Percentiles rank a stretch among this genome's conserved stretches.
These are phyloP conservation scores for Blastobotrys chiropterorum DNA, from an alignment of 805 yeast genomes.

Conservation along the genomic window DNA sequence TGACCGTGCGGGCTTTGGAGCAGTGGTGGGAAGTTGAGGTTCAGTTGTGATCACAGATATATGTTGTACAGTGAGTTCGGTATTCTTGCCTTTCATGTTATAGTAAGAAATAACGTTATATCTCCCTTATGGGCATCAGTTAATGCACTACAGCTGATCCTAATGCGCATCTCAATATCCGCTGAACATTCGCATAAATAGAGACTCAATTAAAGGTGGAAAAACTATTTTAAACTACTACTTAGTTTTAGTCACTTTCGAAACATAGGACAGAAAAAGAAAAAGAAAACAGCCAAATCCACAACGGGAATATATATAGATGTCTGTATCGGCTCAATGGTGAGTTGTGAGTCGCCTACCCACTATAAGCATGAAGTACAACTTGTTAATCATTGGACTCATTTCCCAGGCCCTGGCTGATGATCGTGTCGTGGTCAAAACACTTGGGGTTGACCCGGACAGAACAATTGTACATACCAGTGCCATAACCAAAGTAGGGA, in stretches of 20 bases:
- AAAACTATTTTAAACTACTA: neutral
- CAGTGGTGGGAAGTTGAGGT: neutral
- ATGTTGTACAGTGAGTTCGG: slow-evolving; percentile 6
- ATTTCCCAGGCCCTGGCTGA: neutral
- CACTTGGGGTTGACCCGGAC: neutral
- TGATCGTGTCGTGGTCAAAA: neutral
- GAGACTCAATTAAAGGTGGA: neutral
- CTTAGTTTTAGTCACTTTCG: neutral
- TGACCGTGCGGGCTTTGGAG: neutral
- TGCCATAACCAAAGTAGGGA: neutral
- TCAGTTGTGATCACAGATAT: no score
- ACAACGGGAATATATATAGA: neutral
- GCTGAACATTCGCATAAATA: neutral
- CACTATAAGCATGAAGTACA: neutral
- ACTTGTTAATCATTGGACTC: neutral
- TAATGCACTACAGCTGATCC: no score
- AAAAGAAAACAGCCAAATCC: neutral
- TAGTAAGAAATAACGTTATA: no score
- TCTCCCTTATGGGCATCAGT: no score
- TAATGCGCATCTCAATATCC: no score
- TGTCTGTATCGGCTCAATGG: neutral
- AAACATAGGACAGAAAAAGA: neutral
- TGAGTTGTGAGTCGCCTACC: no score
- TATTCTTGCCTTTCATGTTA: slow-evolving; percentile 12
- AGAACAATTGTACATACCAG: neutral